Conservation (phyloP, 345 rosid species). For the Dovyalis caffra region DNA sequence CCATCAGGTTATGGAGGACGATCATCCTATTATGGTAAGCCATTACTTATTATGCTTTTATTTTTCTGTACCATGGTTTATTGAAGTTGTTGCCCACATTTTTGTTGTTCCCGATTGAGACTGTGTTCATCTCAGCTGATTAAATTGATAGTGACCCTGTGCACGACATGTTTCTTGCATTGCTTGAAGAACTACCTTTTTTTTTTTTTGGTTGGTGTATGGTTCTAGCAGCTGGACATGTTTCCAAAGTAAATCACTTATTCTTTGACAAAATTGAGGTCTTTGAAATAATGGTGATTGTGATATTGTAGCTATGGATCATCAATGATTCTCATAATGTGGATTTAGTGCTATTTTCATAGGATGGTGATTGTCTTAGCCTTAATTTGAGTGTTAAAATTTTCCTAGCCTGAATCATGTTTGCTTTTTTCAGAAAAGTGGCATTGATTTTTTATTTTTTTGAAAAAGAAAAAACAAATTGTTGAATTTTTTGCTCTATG, state of each 20-base stretch:
- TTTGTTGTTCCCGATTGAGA: not conserved
- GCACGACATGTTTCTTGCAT: not conserved
- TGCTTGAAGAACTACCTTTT: not conserved
- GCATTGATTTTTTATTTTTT: not conserved
- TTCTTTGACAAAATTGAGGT: not conserved
- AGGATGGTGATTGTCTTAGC: not conserved
- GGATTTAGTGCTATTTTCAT: not conserved
- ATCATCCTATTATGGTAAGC: constrained; percentile 64
- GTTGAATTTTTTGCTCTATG: not conserved
- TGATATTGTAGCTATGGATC: not conserved
- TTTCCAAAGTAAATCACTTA: not conserved
- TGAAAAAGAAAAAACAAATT: too few relatives aligned
- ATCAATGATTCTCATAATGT: not conserved
- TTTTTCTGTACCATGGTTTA: not conserved
- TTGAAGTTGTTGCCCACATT: not conserved
- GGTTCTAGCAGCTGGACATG: not conserved
- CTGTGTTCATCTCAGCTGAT: not conserved
- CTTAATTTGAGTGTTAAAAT: too few relatives aligned
- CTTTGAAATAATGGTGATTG: not conserved
- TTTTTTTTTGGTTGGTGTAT: not conserved
- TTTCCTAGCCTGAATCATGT: too few relatives aligned
- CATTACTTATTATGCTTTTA: not conserved
- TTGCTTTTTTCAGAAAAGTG: not conserved
- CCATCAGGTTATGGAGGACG: constrained; percentile 64
- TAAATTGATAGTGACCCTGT: not conserved